A percentile compares a stretch with the other conserved stretches of the same genome.
Evolutionary conservation across 2,329 filamentous ascomycete genomes (phyloP).

Genomic region (Eutypa lata): DNA sequence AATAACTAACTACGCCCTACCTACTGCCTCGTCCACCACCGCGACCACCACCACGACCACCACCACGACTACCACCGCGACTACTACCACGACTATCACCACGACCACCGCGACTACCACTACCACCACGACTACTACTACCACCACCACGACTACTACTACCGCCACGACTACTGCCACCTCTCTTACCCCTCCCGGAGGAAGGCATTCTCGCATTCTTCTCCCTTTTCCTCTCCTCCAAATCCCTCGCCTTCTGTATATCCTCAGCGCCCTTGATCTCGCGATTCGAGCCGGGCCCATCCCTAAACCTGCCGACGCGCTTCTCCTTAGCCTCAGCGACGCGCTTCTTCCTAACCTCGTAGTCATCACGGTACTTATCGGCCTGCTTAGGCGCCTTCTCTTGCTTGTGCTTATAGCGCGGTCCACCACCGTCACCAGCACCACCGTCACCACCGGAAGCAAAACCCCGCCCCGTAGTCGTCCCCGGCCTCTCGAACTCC

Average conservation of each 20-base stretch:
- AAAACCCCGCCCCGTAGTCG: too few species aligned
- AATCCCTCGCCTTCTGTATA: conserved; percentile 76
- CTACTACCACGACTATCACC: too few species aligned
- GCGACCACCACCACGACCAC: too few species aligned
- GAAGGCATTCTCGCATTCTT: conserved; percentile 88
- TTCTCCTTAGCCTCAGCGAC: conserved; percentile 85
- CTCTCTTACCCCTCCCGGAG: conserved; percentile 51
- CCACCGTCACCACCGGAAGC: conserved; percentile 28
- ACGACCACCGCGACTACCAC: too few species aligned
- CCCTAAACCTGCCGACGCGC: conserved; percentile 69
- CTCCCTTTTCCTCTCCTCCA: conserved; percentile 71
- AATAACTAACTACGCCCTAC: too few species aligned
- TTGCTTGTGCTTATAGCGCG: conserved; percentile 79
- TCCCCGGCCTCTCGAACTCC: conserved; percentile 61
- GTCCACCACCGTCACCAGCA: conserved; percentile 39
- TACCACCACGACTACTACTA: too few species aligned
- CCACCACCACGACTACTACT: neutral
- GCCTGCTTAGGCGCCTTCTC: conserved; percentile 89
- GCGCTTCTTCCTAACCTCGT: conserved; percentile 84
- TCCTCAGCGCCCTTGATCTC: conserved; percentile 83
- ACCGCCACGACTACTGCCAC: neutral
- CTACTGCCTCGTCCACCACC: too few species aligned
- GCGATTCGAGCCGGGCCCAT: conserved; percentile 61
- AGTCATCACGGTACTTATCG: conserved; percentile 90
- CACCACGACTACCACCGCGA: too few species aligned